phyloP scores from a whole-genome alignment of 176 grass and related monocot species.

The Carex pumila region DNA sequence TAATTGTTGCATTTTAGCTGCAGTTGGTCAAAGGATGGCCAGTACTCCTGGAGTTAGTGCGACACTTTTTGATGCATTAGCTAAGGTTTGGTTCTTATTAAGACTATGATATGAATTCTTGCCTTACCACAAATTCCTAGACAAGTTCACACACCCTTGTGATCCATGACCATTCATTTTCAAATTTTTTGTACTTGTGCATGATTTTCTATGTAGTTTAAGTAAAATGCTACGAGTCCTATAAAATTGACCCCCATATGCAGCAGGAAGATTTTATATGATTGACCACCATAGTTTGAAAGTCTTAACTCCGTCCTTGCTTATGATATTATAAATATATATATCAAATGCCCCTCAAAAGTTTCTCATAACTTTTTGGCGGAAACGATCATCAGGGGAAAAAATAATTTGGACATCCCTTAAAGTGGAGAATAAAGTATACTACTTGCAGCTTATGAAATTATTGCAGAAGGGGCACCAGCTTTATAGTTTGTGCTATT shows the following conservation, averaged over 20 bases:
- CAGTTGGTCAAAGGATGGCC: conserved; percentile 93
- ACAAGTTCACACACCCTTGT: neutral
- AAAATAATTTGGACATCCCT: neutral
- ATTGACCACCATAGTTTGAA: no score
- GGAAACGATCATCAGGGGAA: neutral
- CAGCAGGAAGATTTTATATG: no score
- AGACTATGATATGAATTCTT: neutral
- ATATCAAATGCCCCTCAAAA: neutral
- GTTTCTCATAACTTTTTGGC: neutral
- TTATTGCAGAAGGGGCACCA: neutral
- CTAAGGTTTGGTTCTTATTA: conserved; percentile 51
- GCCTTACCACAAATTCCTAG: neutral
- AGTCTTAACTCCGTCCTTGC: no score
- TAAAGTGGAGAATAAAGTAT: neutral
- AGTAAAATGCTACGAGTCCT: no score
- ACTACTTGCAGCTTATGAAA: neutral
- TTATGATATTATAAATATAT: neutral
- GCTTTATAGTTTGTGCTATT: neutral
- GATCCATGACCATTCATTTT: no score
- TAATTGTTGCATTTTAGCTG: conserved; percentile 90
- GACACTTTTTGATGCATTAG: conserved; percentile 96
- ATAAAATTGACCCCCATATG: no score
- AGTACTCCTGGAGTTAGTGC: conserved; percentile 98
- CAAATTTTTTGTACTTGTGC: no score
- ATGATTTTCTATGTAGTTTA: no score